Percentiles rank a stretch among this genome's conserved stretches.
Evolutionary conservation across 2,329 filamentous ascomycete genomes (phyloP).

Genomic region (Akanthomyces lecanii): DNA sequence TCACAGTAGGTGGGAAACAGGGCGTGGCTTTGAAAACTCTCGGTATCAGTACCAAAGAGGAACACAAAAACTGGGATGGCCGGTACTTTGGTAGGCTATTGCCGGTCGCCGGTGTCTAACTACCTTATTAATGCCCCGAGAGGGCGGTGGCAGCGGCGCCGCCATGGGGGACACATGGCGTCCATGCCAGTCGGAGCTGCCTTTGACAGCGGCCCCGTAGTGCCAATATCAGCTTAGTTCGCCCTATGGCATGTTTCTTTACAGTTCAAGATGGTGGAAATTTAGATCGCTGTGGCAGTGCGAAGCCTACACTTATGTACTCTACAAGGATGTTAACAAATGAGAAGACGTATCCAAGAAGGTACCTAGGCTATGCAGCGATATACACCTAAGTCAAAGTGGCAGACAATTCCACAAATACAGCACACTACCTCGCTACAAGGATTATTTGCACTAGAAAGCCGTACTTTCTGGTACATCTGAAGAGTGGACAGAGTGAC

Average conservation of each 20-base stretch:
- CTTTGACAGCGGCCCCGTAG: not conserved
- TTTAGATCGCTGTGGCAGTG: too few species aligned
- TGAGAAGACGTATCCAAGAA: too few species aligned
- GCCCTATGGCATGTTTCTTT: not conserved
- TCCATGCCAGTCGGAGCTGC: not conserved
- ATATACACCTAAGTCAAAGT: too few species aligned
- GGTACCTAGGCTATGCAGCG: too few species aligned
- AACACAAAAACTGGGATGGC: not conserved
- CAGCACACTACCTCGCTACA: too few species aligned
- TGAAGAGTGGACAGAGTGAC: too few species aligned
- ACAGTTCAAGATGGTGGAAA: not conserved
- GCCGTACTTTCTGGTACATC: too few species aligned
- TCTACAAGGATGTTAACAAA: too few species aligned
- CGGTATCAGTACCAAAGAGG: not conserved
- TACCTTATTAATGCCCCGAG: not conserved
- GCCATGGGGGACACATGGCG: not conserved
- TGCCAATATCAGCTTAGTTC: not conserved
- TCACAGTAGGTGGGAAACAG: not conserved
- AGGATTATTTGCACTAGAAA: too few species aligned
- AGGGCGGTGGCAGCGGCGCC: not conserved
- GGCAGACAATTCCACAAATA: too few species aligned
- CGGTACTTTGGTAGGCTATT: not conserved
- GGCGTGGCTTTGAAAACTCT: not conserved
- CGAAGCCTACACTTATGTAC: too few species aligned
- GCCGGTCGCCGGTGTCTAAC: not conserved